A percentile compares a stretch with the other conserved stretches of the same genome.
These are phyloP conservation scores for Ascomycota sp. DNA, from an alignment of 2,329 filamentous ascomycete species.

Conservation along the genomic window DNA sequence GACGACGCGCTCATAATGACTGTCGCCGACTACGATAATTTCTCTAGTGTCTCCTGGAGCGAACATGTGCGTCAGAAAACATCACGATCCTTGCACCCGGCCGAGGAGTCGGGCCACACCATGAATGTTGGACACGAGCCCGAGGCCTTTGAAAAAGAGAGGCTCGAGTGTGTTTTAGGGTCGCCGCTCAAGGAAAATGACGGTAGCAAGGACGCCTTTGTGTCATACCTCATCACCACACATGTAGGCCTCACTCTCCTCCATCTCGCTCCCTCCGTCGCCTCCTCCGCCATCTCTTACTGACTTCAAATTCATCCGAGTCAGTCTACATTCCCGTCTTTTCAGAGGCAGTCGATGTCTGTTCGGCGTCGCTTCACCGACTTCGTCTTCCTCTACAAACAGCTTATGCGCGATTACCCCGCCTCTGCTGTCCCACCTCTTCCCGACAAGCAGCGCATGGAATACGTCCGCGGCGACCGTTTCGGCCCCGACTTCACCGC, in stretches of 20 bases:
- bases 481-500: constrained; percentile 86
- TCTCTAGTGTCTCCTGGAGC: constrained; percentile 67
- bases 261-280: neutral
- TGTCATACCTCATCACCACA: constrained; percentile 87
- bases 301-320: neutral
- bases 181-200: constrained; percentile 87
- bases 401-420: constrained; percentile 69
- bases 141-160: constrained; percentile 46
- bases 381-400: constrained; percentile 91
- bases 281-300: neutral
- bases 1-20: constrained; percentile 7
- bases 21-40: constrained; percentile 44
- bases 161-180: constrained; percentile 65
- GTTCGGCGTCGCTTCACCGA: constrained; percentile 91
- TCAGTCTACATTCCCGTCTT: constrained; percentile 84
- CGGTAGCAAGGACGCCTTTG: constrained; percentile 88
- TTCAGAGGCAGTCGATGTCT: constrained; percentile 58
- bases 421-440: constrained; percentile 84
- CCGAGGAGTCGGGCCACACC: constrained; percentile 11
- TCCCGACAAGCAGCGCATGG: constrained; percentile 98
- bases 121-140: constrained; percentile 28
- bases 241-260: constrained; percentile 31
- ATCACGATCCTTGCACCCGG: constrained; percentile 3
- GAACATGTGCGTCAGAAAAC: constrained; percentile 27
- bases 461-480: constrained; percentile 89